Percentiles rank a stretch among this genome's conserved stretches.
phyloP scores from a whole-genome alignment of 176 grass and related monocot species.

The Avena insularis region DNA sequence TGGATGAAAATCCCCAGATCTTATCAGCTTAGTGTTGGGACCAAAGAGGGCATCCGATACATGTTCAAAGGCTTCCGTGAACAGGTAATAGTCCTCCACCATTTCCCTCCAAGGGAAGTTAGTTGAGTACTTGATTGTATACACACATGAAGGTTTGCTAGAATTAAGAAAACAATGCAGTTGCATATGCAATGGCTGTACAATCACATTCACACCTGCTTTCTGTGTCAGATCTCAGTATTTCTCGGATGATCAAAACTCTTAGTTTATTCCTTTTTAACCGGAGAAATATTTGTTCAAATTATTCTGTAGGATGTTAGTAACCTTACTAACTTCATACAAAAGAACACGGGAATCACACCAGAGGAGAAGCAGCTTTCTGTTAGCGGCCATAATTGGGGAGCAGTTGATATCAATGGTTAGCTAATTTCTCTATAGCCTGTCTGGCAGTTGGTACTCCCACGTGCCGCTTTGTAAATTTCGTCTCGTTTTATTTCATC shows the following conservation, averaged over 20 bases:
- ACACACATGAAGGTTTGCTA: not conserved
- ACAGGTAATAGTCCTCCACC: constrained; percentile 50
- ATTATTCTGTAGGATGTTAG: constrained; percentile 74
- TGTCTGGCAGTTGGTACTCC: constrained; percentile 15
- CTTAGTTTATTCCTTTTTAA: constrained; percentile 25
- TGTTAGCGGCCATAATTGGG: constrained; percentile 84
- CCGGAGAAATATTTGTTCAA: constrained; percentile 21
- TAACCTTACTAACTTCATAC: constrained; percentile 73
- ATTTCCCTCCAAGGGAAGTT: constrained; percentile 6
- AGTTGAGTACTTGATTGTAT: constrained; percentile 23
- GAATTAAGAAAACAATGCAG: constrained; percentile 26
- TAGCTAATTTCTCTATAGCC: constrained; percentile 29
- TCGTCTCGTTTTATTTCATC: constrained; percentile 23
- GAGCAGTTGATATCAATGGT: constrained; percentile 86
- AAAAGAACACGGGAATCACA: constrained; percentile 75
- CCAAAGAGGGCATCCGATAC: constrained; percentile 73
- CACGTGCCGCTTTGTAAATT: not conserved
- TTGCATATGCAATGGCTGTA: not conserved
- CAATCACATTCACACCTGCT: constrained; percentile 31
- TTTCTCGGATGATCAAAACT: not conserved
- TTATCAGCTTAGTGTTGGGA: constrained; percentile 75
- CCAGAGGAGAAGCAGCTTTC: constrained; percentile 93
- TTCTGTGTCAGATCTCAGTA: not conserved
- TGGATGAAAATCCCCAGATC: constrained; percentile 83
- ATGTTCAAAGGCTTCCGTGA: constrained; percentile 85